These are phyloP conservation scores for Paspalum vaginatum DNA, from an alignment of 176 grass and related monocot genomes.

Conservation along the genomic window DNA sequence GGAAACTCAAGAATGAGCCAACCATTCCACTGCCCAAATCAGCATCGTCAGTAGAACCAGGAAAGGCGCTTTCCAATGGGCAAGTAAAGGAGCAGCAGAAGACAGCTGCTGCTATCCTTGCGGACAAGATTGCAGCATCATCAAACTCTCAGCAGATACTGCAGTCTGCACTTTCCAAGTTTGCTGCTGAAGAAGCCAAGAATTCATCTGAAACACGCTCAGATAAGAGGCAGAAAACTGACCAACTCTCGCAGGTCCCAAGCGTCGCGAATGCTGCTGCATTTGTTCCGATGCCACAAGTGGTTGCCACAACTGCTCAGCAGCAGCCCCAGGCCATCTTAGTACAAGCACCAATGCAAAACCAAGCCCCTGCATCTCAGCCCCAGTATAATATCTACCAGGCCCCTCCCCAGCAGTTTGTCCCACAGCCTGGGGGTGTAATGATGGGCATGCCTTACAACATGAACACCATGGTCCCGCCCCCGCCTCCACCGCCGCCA, in stretches of 20 bases:
- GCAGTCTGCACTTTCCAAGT: conserved; percentile 91
- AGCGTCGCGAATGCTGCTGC: conserved; percentile 55
- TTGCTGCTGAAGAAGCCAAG: conserved; percentile 76
- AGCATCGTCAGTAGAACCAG: conserved; percentile 36
- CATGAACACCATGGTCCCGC: conserved; percentile 48
- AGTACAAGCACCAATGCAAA: conserved; percentile 56
- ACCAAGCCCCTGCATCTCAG: conserved; percentile 51
- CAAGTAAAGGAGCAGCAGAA: conserved; percentile 54
- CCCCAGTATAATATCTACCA: conserved; percentile 70
- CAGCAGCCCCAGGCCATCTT: conserved; percentile 70
- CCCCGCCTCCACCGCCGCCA: conserved; percentile 34
- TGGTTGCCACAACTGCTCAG: conserved; percentile 59
- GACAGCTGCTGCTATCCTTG: conserved; percentile 78
- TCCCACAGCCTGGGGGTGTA: conserved; percentile 67
- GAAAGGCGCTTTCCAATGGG: conserved; percentile 57
- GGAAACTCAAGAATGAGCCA: conserved; percentile 80
- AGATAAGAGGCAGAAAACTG: conserved; percentile 64
- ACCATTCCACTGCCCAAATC: conserved; percentile 39
- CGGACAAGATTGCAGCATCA: conserved; percentile 77
- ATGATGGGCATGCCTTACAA: conserved; percentile 73
- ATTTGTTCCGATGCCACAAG: conserved; percentile 62
- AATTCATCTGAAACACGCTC: conserved; percentile 49
- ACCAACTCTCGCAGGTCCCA: conserved; percentile 49
- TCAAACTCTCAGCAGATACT: conserved; percentile 86
- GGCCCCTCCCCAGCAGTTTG: conserved; percentile 58